Evolutionary conservation across 2,329 filamentous ascomycete species (phyloP), one percentile per base, ranked within the genome.

Genomic region (Fusarium ambrosium): DNA sequence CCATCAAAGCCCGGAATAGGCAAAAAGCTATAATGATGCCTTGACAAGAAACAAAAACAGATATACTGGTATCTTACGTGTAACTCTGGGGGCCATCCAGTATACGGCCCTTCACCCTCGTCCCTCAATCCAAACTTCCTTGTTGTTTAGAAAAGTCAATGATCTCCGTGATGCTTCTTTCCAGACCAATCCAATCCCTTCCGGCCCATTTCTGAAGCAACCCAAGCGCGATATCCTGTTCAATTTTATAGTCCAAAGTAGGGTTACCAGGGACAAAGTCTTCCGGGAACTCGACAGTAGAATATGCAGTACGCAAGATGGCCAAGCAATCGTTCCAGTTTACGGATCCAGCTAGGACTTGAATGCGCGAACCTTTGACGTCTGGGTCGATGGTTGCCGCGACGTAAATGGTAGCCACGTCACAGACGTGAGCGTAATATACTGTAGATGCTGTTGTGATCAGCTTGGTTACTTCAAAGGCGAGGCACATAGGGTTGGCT

Each of bases 201-300:
- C 62, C 62, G 4, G 29, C 62, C 62, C 62, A 65, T 60, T 65
- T 65, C 62, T 48, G 45, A 22, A 65, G 34, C 32, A 65, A 16
- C 18, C 29, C 55, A 18, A 24, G 37, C 22, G 62, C 62, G 18
- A 65, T 60, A 16, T 65, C 62, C 5, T 65, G 58, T 34, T 65
- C 53, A 29, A 65, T 60, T 6, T 60, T 56, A 22, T 65, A 59
- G 3, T 10, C n/a, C 55, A 59, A n/a, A 8, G 34, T 59, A 18
- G 55, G 55, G 34, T 41, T 59, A 9, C 55, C 55, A 4, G 32
- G 5, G 6, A 59, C 16, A n/a, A 59, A 59, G 34, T 59, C 34
- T 4, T 60, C 62, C 16, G 34, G 14, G 34, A 65, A 60, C 51
- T 60, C 36, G 16, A n/a, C 18, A 16, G 18, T 32, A 29, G 62